These are phyloP conservation scores for Sugiyamaella floridensis DNA, from an alignment of 805 yeast species.

Conservation along the genomic window DNA sequence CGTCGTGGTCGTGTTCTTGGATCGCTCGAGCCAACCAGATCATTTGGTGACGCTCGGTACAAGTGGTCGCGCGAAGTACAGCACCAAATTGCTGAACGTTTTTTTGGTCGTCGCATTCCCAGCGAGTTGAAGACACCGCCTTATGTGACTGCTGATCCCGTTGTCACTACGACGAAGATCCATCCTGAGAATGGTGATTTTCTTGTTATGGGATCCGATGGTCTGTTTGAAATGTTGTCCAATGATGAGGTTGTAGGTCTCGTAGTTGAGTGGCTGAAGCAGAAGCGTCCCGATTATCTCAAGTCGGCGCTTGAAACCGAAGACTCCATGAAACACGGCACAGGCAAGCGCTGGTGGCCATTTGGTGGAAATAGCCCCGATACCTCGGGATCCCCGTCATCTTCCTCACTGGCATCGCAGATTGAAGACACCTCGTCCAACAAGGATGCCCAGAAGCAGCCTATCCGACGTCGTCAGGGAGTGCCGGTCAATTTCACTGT, in stretches of 20 bases:
- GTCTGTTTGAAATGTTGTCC: slow-evolving; percentile 82
- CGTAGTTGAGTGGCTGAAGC: slow-evolving; percentile 90
- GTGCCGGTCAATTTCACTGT: slow-evolving; percentile 30
- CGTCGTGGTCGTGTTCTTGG: slow-evolving; percentile 88
- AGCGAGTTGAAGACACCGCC: slow-evolving; percentile 84
- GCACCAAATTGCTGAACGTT: slow-evolving; percentile 59
- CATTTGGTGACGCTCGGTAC: slow-evolving; percentile 95
- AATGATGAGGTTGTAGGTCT: slow-evolving; percentile 90
- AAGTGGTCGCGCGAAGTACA: slow-evolving; percentile 76
- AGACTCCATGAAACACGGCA: slow-evolving; percentile 9
- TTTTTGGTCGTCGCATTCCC: slow-evolving; percentile 67
- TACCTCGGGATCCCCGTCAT: neutral
- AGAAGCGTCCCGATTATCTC: slow-evolving; percentile 37
- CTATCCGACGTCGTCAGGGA: slow-evolving; percentile 46
- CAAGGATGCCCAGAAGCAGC: slow-evolving; percentile 55
- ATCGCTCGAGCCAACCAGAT: slow-evolving; percentile 87
- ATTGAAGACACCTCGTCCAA: slow-evolving; percentile 38
- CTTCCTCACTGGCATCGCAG: slow-evolving; percentile 4
- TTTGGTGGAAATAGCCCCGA: slow-evolving; percentile 7
- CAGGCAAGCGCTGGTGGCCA: neutral
- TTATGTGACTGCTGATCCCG: slow-evolving; percentile 95
- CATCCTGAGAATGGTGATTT: slow-evolving; percentile 70
- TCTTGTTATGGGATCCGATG: slow-evolving; percentile 89
- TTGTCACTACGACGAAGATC: slow-evolving; percentile 72
- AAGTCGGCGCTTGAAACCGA: slow-evolving; percentile 1